phyloP scores from a whole-genome alignment of 371 early-diverging fungal genomes.

The Chytridium lagenaria region DNA sequence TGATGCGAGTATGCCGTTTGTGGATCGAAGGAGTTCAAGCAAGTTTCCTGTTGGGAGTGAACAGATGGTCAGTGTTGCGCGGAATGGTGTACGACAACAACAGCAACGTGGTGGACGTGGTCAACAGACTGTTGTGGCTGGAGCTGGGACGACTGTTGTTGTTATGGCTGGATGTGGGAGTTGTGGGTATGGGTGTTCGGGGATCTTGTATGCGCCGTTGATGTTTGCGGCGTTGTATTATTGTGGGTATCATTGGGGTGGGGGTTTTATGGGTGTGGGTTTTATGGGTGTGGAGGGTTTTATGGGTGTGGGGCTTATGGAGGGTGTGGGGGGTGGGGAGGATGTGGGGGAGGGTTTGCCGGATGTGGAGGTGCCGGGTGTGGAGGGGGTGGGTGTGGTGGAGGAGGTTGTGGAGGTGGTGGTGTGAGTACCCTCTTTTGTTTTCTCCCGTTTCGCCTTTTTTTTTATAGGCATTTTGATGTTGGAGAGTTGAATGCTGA shows the following conservation, averaged over 20 bases:
- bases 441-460: no score
- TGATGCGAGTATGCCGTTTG: constrained; percentile 4
- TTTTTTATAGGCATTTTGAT: no score
- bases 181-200: constrained; percentile 13
- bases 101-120: no score
- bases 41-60: constrained; percentile 12
- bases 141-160: constrained; percentile 2
- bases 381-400: constrained; percentile 26
- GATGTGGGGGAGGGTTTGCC: constrained; percentile 23
- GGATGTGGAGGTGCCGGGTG: constrained; percentile 22
- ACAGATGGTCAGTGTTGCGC: neutral
- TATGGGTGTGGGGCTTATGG: constrained; percentile 14
- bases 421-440: constrained; percentile 21
- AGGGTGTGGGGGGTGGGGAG: constrained; percentile 19
- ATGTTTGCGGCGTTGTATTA: constrained; percentile 6
- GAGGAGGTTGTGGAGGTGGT: constrained; percentile 27
- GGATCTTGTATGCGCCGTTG: constrained; percentile 4
- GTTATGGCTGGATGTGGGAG: constrained; percentile 22
- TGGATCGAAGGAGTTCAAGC: neutral
- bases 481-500: no score
- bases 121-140: neutral
- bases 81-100: neutral
- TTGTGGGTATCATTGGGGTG: constrained; percentile 19
- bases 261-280: constrained; percentile 2
- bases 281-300: constrained; percentile 24